A percentile compares a stretch with the other conserved stretches of the same genome.
These are phyloP conservation scores for Cercophora sp. DNA, from an alignment of 495 filamentous ascomycete genomes.

Conservation along the genomic window DNA sequence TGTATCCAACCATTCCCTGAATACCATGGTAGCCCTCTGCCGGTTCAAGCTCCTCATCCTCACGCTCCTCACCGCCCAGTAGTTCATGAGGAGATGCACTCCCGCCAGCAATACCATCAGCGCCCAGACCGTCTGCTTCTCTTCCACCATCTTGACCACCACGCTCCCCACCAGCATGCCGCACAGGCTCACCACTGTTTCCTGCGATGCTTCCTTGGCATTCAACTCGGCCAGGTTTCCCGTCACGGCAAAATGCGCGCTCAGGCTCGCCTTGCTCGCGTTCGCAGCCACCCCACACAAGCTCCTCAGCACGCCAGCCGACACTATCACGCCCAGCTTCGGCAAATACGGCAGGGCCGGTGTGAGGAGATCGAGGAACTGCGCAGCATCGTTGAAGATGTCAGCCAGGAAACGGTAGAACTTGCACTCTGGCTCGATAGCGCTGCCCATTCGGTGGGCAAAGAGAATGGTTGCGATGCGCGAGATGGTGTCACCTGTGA, in stretches of 20 bases:
- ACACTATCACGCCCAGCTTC: slow-evolving; percentile 67
- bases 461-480: slow-evolving; percentile 88
- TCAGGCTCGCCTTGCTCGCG: slow-evolving; percentile 84
- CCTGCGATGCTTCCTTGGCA: slow-evolving; percentile 93
- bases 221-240: slow-evolving; percentile 94
- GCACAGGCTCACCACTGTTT: slow-evolving; percentile 85
- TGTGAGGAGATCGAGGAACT: slow-evolving; percentile 84
- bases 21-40: slow-evolving; percentile 78
- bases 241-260: slow-evolving; percentile 82
- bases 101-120: slow-evolving; percentile 66
- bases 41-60: slow-evolving; percentile 82
- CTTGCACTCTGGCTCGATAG: slow-evolving; percentile 94
- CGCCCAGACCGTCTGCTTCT: slow-evolving; percentile 69
- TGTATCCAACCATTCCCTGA: slow-evolving; percentile 55
- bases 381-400: slow-evolving; percentile 86
- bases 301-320: slow-evolving; percentile 70
- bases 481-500: slow-evolving; percentile 80
- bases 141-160: slow-evolving; percentile 70
- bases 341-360: slow-evolving; percentile 67
- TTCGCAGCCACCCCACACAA: slow-evolving; percentile 88
- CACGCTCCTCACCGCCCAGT: slow-evolving; percentile 77
- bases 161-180: slow-evolving; percentile 86
- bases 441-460: slow-evolving; percentile 76
- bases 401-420: slow-evolving; percentile 88
- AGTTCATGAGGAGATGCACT: slow-evolving; percentile 77